Conservation (phyloP, 2,329 filamentous ascomycete genomes). For the Cryphonectria naterciae region DNA sequence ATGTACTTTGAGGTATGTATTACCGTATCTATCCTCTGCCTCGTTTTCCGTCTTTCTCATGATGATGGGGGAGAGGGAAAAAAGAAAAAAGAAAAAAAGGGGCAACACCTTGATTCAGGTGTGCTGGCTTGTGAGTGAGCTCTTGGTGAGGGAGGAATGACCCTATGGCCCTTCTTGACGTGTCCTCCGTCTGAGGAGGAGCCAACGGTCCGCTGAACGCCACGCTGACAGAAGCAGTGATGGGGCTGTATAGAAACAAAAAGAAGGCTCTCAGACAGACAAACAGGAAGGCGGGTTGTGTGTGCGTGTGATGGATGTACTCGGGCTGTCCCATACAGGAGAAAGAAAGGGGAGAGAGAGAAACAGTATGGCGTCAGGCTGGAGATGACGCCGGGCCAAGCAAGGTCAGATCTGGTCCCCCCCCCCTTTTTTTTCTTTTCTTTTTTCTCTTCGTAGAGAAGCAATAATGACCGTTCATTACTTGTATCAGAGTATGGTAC, state of each 20-base stretch:
- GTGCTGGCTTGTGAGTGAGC: neutral
- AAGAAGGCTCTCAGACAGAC: neutral
- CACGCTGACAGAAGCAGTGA: conserved; percentile 1
- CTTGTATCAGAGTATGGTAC: conserved; percentile 1
- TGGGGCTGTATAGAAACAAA: neutral
- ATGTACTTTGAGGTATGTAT: neutral
- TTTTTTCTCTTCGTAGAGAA: neutral
- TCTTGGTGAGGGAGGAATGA: neutral
- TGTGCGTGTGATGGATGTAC: neutral
- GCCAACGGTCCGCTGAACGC: conserved; percentile 7
- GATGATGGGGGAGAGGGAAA: too few species aligned
- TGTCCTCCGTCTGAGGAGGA: neutral
- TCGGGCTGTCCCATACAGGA: neutral
- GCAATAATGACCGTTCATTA: neutral
- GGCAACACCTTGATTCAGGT: neutral
- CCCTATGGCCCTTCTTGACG: neutral
- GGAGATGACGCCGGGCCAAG: neutral
- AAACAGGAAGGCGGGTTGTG: neutral
- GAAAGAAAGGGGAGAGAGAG: neutral
- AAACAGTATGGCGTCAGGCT: conserved; percentile 5
- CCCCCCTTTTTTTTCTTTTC: too few species aligned
- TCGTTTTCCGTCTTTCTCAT: neutral
- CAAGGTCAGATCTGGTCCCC: too few species aligned
- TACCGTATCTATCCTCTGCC: neutral
- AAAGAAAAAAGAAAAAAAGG: neutral